Evolutionary conservation across 345 rosid genomes (phyloP), one percentile per base, ranked within the genome.

Genomic region (Acer saccharum): DNA sequence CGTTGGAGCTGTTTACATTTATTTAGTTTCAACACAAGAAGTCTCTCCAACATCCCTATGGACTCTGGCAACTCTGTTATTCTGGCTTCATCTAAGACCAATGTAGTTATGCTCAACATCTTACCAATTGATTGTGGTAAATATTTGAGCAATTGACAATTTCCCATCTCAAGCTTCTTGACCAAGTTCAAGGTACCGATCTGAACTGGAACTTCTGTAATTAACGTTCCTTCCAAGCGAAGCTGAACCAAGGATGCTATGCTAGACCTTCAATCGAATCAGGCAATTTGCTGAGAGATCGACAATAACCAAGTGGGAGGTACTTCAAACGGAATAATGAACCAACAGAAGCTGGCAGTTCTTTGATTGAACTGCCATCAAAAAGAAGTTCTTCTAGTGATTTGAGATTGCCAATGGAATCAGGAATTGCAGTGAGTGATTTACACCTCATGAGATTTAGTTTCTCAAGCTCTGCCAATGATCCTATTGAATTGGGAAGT

Each of bases 401-500:
- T 63, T 27, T 50, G 21, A 81, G 77, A 62, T 67, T 25, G 27
- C 83, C 83, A 55, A 77, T 32, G 29, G 80, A 67, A 35, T 39
- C 20, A 32, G 83, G 83, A 73, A 81, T 68, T 46, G 14, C n/a
- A 29, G 13, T 41, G 9, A 81, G 14, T 3, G 78, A 57, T 58
- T 21, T 7, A 67, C 83, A 81, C 27, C 78, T 68, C 73, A 75
- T 52, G 13, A 81, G 65, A 21, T 55, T 67, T 12, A 81, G 60
- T 3, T 16, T 61, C 55, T 3, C 35, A 68, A 81, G 83, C 18
- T 13, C 66, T 13, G 11, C 50, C 68, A 81, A 62, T 63, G 66
- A 57, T 7, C 70, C 23, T 35, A 77, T 65, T 20, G 80, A 61
- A 27, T 23, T 0, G 20, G 83, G 83, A 2, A 77, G 73, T 17